phyloP scores from a whole-genome alignment of 352 stramenopile species.

The Plasmopara halstedii region DNA sequence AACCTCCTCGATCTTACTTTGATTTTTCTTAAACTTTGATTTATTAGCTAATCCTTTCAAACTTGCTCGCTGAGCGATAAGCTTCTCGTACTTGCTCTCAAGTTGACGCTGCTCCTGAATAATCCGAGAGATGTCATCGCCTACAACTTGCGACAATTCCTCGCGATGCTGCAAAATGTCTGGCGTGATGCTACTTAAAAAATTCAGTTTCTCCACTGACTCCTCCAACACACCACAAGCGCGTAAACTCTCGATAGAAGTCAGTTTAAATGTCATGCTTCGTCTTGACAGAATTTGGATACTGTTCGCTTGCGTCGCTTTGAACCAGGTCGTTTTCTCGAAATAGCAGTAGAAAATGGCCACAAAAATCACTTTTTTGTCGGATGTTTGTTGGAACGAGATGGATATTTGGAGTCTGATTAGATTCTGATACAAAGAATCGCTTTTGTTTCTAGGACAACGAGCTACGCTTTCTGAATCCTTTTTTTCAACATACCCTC shows the following conservation, averaged over 20 bases:
- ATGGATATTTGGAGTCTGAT: no score
- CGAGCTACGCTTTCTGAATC: no score
- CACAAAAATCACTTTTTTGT: no score
- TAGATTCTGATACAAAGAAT: no score
- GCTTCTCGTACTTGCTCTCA: constrained; percentile 84
- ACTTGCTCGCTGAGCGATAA: constrained; percentile 78
- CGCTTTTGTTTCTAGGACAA: no score
- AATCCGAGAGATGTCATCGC: constrained; percentile 90
- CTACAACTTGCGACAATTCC: constrained; percentile 88
- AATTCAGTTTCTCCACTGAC: constrained; percentile 86
- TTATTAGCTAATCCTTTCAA: constrained; percentile 90
- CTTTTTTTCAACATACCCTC: no score
- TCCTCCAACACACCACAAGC: constrained; percentile 85
- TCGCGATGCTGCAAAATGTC: constrained; percentile 89
- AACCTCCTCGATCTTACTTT: constrained; percentile 89
- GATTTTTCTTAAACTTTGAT: constrained; percentile 90
- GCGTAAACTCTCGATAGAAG: constrained; percentile 53
- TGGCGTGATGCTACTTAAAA: constrained; percentile 86
- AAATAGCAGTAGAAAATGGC: neutral
- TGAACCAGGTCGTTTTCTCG: neutral
- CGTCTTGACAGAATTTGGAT: neutral
- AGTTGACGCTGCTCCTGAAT: constrained; percentile 86
- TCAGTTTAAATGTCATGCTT: constrained; percentile 51
- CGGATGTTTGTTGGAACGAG: no score
- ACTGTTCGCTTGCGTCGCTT: neutral